These are phyloP conservation scores for Hanseniaspora nectarophila DNA, from an alignment of 805 yeast genomes.

Conservation along the genomic window DNA sequence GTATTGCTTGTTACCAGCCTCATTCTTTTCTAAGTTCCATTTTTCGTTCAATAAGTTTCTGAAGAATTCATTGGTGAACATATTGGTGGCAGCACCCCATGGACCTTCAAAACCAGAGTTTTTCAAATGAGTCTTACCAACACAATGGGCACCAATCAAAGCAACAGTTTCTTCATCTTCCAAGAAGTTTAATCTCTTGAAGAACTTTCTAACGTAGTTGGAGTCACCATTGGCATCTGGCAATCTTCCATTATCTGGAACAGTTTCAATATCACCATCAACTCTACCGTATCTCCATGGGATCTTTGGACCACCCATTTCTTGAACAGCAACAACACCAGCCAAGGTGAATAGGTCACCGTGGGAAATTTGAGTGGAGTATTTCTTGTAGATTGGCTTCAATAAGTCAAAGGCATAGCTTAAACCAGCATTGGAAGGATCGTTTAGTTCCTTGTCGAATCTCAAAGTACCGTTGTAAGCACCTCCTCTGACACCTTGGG, in stretches of 20 bases:
- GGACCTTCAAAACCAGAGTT: constrained; percentile 78
- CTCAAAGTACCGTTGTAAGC: constrained; percentile 63
- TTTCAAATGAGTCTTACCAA: constrained; percentile 61
- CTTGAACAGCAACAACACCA: constrained; percentile 70
- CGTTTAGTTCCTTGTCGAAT: constrained; percentile 38
- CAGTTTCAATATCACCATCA: constrained; percentile 39
- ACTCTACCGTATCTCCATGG: constrained; percentile 76
- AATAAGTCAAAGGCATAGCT: constrained; percentile 45
- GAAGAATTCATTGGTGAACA: constrained; percentile 64
- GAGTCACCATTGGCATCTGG: constrained; percentile 63
- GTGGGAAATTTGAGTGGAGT: constrained; percentile 58
- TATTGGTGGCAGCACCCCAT: constrained; percentile 74
- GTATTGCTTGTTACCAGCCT: constrained; percentile 48
- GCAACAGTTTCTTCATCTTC: constrained; percentile 63
- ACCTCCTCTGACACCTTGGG: constrained; percentile 47
- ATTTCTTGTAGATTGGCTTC: constrained; percentile 39
- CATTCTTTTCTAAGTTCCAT: constrained; percentile 47
- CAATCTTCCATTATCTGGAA: constrained; percentile 57
- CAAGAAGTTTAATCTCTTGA: constrained; percentile 49
- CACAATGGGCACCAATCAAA: constrained; percentile 61
- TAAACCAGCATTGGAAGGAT: constrained; percentile 54
- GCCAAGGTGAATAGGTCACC: constrained; percentile 74
- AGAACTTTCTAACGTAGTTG: constrained; percentile 51
- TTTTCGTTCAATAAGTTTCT: constrained; percentile 42
- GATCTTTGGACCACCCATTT: constrained; percentile 64